Evolutionary conservation across 176 grass and related monocot genomes (phyloP).

Genomic region (barley (Hordeum vulgare)): MorexV3_pseudomolecules_assembly NC_058520.1:547470674-547471173

Average conservation of each 20-base stretch:
- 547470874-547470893: constrained; percentile 62
- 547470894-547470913: constrained; percentile 34
- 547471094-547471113: constrained; percentile 97
- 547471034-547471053: neutral
- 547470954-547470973: neutral
- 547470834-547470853: constrained; percentile 62
- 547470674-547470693: neutral
- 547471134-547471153: constrained; percentile 96
- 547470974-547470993: constrained; percentile 26
- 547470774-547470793: constrained; percentile 13
- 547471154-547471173: constrained; percentile 96
- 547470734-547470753: neutral
- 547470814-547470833: no score
- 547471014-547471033: neutral
- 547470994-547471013: neutral
- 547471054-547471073: neutral
- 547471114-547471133: constrained; percentile 89
- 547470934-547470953: neutral
- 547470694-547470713: neutral
- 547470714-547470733: neutral
- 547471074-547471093: constrained; percentile 26
- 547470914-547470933: neutral
- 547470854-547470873: constrained; percentile 55
- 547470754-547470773: constrained; percentile 2
- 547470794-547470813: no score